Evolutionary conservation across 805 yeast species (phyloP), one percentile per base, ranked within the genome.

Genomic region (Lipomyces sp.): DNA sequence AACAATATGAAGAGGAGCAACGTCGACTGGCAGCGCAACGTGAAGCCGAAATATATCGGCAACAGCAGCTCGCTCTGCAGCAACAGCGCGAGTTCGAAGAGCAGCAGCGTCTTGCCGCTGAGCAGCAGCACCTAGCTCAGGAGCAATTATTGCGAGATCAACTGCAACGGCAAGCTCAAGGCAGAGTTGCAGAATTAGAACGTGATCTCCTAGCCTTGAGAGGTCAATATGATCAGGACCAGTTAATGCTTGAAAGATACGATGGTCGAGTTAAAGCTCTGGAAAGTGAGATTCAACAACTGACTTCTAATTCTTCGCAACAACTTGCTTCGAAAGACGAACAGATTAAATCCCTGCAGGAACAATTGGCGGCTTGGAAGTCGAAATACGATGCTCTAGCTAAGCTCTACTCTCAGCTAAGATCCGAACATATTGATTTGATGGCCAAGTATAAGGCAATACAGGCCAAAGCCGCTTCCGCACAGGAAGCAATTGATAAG

Each of bases 301-400:
- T 89, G 57, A 85, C 87, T 62, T 82, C 84, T 69, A 85, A 89
- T 51, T 89, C 93, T 0, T 83, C 86, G 48, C 89, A 87, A 74
- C 96, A 91, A 77, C 77, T 91, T 51, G 86, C 86, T 1, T 83
- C 92, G 4, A 91, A 90, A 73, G 92, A 90, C 71, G 95, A 90
- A 69, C 87, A 88, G 73, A 79, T 90, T 57, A 82, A 77, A 62
- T 82, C 84, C 62, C 76, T 91, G 57, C 92, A 89, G 73, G 93
- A 90, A 62, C 97, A 92, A 77, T 83, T 90, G 53, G 80, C 77
- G 34, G 84, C 85, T 67, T 93, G 97, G 97, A 86, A 90, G 69
- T 85, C 85, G 62, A 93, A 93, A 79, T 93, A 93, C 78, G 97
- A 92, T 75, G 84, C 95, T 0, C 82, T 93, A 69, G 97, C 97